phyloP scores from a whole-genome alignment of 2,329 filamentous ascomycete genomes.

The Fusarium sp. region DNA sequence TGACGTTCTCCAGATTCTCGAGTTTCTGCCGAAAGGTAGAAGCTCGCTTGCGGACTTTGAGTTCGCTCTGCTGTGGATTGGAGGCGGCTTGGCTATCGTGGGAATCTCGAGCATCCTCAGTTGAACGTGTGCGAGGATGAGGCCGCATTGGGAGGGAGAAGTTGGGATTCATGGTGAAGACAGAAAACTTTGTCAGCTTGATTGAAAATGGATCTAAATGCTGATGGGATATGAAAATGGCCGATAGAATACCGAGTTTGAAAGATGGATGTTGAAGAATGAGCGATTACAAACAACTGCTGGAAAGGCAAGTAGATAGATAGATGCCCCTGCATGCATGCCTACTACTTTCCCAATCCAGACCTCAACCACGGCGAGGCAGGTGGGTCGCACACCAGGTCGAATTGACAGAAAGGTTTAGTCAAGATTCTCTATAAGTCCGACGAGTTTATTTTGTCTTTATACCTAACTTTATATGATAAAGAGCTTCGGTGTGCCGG shows the following conservation, averaged over 20 bases:
- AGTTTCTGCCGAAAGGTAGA: constrained; percentile 8
- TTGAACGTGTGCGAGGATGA: not conserved
- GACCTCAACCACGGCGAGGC: too few species aligned
- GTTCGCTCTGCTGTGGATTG: constrained; percentile 1
- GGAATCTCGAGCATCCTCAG: not conserved
- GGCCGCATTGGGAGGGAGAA: constrained; percentile 35
- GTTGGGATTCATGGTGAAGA: constrained; percentile 38
- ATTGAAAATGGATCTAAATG: constrained; percentile 4
- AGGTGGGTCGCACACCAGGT: too few species aligned
- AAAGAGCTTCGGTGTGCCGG: too few species aligned
- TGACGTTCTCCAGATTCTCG: constrained; percentile 23
- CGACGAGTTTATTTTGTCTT: too few species aligned
- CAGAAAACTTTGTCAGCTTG: constrained; percentile 1
- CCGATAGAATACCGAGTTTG: not conserved
- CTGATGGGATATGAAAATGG: constrained; percentile 2
- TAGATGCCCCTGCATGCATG: too few species aligned
- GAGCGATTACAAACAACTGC: too few species aligned
- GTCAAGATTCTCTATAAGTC: too few species aligned
- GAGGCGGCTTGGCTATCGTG: constrained; percentile 14
- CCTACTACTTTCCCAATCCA: too few species aligned
- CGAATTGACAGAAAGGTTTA: too few species aligned
- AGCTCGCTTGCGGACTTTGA: constrained; percentile 16
- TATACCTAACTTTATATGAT: too few species aligned
- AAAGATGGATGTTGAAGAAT: not conserved
- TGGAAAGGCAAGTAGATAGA: too few species aligned